A percentile compares a stretch with the other conserved stretches of the same genome.
These are phyloP conservation scores for Solanum verrucosum DNA, from an alignment of 257 asterid species.

Conservation along the genomic window DNA sequence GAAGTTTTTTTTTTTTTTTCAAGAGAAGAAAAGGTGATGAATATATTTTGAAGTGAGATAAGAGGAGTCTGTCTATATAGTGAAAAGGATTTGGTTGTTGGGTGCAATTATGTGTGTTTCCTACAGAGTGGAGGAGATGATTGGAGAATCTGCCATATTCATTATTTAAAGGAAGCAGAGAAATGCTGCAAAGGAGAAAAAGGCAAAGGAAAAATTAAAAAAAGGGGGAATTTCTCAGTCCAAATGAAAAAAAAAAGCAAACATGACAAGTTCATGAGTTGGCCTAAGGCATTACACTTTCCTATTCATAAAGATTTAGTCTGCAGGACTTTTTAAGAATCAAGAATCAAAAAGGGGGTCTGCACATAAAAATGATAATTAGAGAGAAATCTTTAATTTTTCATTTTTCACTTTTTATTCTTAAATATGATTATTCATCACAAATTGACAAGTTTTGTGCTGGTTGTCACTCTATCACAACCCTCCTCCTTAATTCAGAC, in stretches of 20 bases:
- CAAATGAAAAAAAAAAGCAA: background rate
- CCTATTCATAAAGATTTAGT: background rate
- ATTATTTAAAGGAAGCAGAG: constrained; percentile 21
- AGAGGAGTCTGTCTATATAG: constrained; percentile 28
- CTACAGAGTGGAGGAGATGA: constrained; percentile 67
- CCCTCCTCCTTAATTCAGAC: rapidly evolving
- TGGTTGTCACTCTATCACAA: background rate
- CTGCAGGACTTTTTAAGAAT: background rate
- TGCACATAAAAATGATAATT: constrained; percentile 2
- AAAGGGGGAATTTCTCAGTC: background rate
- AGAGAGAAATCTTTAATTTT: constrained; percentile 1
- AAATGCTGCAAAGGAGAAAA: constrained; percentile 6
- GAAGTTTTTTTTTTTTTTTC: background rate
- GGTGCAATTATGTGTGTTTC: constrained; percentile 62
- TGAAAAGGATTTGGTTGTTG: constrained; percentile 45
- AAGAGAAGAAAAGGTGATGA: background rate
- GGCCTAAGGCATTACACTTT: background rate
- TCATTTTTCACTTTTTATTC: constrained; percentile 1
- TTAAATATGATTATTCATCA: background rate
- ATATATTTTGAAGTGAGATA: background rate
- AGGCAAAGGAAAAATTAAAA: background rate
- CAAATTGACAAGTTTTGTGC: background rate
- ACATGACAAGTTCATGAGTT: constrained; percentile 5
- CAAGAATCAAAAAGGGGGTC: background rate
- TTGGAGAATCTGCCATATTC: constrained; percentile 57